Conservation (phyloP, 2,329 filamentous ascomycete genomes). For the Macrophomina phaseolina region DNA sequence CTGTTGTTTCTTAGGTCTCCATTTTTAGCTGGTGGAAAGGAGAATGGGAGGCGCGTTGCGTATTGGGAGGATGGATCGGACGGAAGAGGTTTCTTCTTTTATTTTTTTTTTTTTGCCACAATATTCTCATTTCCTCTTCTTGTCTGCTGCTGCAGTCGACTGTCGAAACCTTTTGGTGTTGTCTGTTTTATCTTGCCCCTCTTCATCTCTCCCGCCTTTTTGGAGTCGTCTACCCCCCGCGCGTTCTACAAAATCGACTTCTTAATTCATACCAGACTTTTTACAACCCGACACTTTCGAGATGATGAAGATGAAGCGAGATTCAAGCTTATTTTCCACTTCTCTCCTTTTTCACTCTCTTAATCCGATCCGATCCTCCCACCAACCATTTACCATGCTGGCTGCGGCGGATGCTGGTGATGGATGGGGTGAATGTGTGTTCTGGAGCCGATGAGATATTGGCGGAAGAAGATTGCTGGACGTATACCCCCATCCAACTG, state of each 20-base stretch:
- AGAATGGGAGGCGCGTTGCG: conserved; percentile 14
- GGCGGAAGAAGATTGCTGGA: no score
- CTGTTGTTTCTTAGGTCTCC: background rate
- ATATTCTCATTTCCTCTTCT: background rate
- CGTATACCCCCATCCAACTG: no score
- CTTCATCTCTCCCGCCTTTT: background rate
- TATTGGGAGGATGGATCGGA: conserved; percentile 12
- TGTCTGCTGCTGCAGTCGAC: background rate
- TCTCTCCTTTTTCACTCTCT: background rate
- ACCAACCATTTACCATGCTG: background rate
- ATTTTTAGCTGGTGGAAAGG: background rate
- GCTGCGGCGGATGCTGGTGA: background rate
- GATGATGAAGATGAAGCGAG: background rate
- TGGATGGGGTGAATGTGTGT: background rate
- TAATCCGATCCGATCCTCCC: background rate
- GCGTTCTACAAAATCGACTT: conserved; percentile 22
- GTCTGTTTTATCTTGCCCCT: background rate
- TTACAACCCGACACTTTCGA: background rate
- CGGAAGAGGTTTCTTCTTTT: background rate
- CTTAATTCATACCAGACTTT: conserved; percentile 21
- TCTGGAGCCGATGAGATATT: no score
- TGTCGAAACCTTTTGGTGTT: conserved; percentile 13
- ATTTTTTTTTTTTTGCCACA: background rate
- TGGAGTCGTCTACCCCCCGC: background rate
- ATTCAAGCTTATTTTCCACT: background rate